Base-by-base conservation (phyloP, 2,329 filamentous ascomycete genomes). In the Aureobasidium sp. region DNA sequence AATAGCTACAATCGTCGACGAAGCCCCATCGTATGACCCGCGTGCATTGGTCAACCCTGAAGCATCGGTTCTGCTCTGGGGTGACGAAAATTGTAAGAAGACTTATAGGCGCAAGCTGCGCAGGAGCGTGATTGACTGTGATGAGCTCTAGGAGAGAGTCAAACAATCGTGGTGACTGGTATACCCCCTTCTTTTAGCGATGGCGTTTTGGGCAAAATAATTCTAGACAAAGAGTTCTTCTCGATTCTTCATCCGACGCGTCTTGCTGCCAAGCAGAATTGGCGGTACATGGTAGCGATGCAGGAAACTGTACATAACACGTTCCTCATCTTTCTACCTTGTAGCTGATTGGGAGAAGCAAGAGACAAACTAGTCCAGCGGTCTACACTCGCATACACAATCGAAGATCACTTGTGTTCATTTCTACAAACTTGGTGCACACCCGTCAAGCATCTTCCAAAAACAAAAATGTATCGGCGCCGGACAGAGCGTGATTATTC, bases 31-130 rank as follows among this genome's bases (percentile, higher is more conserved):
- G 0, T 97, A 96, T 70, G 94, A 99, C 71, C 94, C 94, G 0
- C 84, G 93, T 50, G 92, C 90, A 12, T 83, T 91, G 36, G 90
- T 97, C 41, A 88, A 96, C 66, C 88, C 87, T 0, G 92, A 96
- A 69, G 91, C 92, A 2, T 87, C 89, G 44, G 90, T 87, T 73
- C 78, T 97, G 50, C 94, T 88, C 71, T 99, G 94, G 93, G 91
- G 91, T 3, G 81, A 81, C 4, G 76, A 83, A 0, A 87, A 91
- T 2, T 87, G 93, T 59, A 89, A 89, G 71, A 96, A 92, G 75
- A 77, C 85, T 66, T 97, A 97, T 77, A 91, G 89, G 69, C 85
- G 93, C 59, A 85, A 85, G 64, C 79, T 97, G 65, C 84, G 93
- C 59, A 83, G 90, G 68, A 89, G 89, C 10, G 89, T 94, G 3